phyloP scores from a whole-genome alignment of 2,329 filamentous ascomycete genomes.

The Fusarium xylarioides region DNA sequence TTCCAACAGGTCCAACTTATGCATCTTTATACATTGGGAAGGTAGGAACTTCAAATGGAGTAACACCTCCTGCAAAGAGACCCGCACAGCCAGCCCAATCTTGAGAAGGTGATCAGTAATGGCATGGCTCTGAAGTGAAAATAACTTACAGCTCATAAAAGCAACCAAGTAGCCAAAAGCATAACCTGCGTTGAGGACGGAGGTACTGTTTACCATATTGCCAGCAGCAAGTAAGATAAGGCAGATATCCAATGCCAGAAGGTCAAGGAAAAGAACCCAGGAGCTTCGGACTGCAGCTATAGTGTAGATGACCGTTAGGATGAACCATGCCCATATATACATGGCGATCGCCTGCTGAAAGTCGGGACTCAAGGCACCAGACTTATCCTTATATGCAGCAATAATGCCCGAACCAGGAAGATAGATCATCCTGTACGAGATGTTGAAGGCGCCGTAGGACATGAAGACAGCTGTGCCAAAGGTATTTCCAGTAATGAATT shows the following conservation, averaged over 20 bases:
- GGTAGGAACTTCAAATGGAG: conserved; percentile 9
- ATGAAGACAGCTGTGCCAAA: conserved; percentile 25
- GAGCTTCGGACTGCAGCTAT: neutral
- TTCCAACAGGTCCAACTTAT: neutral
- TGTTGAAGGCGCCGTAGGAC: conserved; percentile 26
- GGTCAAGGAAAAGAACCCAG: conserved; percentile 56
- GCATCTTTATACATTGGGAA: conserved; percentile 5
- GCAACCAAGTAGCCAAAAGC: conserved; percentile 16
- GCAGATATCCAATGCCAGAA: conserved; percentile 88
- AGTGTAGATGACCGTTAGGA: conserved; percentile 21
- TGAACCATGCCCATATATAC: conserved; percentile 27
- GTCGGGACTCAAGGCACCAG: conserved; percentile 8
- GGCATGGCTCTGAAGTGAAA: neutral
- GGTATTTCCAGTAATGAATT: conserved; percentile 22
- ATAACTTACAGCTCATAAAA: conserved; percentile 5
- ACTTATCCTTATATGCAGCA: conserved; percentile 13
- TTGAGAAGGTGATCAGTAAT: neutral
- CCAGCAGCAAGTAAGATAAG: conserved; percentile 10
- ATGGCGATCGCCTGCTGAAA: conserved; percentile 17
- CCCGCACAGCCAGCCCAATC: conserved; percentile 23
- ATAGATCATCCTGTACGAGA: conserved; percentile 27
- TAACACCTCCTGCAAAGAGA: conserved; percentile 12
- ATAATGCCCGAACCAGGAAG: conserved; percentile 21
- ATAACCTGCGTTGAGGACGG: conserved; percentile 13
- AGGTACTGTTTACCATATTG: conserved; percentile 6